Conservation (phyloP, 768 basidiomycete genomes). For the Inosperma sp. region DNA sequence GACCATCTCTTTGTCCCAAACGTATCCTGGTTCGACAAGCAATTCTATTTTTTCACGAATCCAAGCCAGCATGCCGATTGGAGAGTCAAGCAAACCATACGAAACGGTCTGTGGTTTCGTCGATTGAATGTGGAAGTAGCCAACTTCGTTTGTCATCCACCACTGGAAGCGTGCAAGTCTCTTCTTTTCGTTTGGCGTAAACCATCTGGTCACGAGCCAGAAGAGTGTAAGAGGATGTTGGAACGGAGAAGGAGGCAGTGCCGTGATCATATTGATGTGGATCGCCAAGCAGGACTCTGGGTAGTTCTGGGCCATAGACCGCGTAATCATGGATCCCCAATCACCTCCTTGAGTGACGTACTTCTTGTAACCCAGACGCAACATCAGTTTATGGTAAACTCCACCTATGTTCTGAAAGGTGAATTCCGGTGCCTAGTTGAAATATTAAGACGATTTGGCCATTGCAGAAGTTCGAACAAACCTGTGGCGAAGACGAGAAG, state of each 20-base stretch:
- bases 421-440: slow-evolving; percentile 24
- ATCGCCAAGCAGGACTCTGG: slow-evolving; percentile 26
- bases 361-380: slow-evolving; percentile 26
- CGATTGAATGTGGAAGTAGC: slow-evolving; percentile 35
- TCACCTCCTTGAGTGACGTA: slow-evolving; percentile 34
- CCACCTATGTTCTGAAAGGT: slow-evolving; percentile 21
- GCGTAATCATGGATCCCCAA: slow-evolving; percentile 30
- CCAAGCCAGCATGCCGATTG: slow-evolving; percentile 46
- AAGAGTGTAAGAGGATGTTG: slow-evolving; percentile 22
- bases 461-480: slow-evolving; percentile 7
- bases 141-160: slow-evolving; percentile 29
- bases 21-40: slow-evolving; percentile 21
- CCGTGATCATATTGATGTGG: slow-evolving; percentile 27
- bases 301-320: slow-evolving; percentile 24
- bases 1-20: slow-evolving; percentile 28
- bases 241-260: slow-evolving; percentile 23
- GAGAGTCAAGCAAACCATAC: slow-evolving; percentile 47
- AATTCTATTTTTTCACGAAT: slow-evolving; percentile 39
- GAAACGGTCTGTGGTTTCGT: slow-evolving; percentile 45
- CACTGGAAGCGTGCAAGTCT: slow-evolving; percentile 24
- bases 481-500: slow-evolving; percentile 31
- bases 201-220: slow-evolving; percentile 27
- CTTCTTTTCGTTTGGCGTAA: slow-evolving; percentile 30
- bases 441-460: not conserved
- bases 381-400: slow-evolving; percentile 34